Percentiles rank a stretch among this genome's conserved stretches.
phyloP scores from a whole-genome alignment of 495 filamentous ascomycete species.

The Cercophora samala region DNA sequence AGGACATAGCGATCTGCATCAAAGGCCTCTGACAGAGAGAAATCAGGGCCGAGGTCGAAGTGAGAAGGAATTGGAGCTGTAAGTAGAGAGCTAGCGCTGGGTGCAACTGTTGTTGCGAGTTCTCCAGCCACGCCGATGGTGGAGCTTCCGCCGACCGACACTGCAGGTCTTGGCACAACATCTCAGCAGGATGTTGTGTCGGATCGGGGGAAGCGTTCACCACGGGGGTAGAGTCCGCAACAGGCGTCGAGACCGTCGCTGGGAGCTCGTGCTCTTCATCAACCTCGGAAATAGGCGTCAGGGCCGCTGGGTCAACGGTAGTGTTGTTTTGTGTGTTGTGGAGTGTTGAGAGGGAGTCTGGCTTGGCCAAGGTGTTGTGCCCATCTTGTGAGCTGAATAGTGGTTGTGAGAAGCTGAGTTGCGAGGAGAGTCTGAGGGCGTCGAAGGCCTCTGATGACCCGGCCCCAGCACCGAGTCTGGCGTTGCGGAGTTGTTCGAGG shows the following conservation, averaged over 20 bases:
- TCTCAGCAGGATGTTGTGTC: constrained; percentile 99
- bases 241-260: constrained; percentile 22
- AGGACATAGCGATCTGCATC: constrained; percentile 68
- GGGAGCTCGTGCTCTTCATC: constrained; percentile 23
- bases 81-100: constrained; percentile 53
- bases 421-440: constrained; percentile 36
- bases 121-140: constrained; percentile 54
- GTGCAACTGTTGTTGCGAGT: constrained; percentile 54
- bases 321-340: constrained; percentile 5
- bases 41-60: constrained; percentile 65
- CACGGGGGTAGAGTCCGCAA: constrained; percentile 32
- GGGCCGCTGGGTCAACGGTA: constrained; percentile 43
- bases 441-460: constrained; percentile 24
- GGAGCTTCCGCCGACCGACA: constrained; percentile 77
- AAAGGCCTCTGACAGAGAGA: constrained; percentile 54
- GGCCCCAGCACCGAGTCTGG: constrained; percentile 42
- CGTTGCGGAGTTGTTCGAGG: constrained; percentile 59
- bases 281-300: constrained; percentile 45
- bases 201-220: constrained; percentile 68
- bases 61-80: constrained; percentile 60
- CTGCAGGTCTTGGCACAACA: constrained; percentile 99
- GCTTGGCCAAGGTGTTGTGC: neutral
- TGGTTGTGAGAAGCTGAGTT: constrained; percentile 52
- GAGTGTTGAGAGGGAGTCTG: neutral
- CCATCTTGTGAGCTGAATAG: constrained; percentile 48